phyloP scores from a whole-genome alignment of 164 flowering plant species.

The Sedum album region DNA sequence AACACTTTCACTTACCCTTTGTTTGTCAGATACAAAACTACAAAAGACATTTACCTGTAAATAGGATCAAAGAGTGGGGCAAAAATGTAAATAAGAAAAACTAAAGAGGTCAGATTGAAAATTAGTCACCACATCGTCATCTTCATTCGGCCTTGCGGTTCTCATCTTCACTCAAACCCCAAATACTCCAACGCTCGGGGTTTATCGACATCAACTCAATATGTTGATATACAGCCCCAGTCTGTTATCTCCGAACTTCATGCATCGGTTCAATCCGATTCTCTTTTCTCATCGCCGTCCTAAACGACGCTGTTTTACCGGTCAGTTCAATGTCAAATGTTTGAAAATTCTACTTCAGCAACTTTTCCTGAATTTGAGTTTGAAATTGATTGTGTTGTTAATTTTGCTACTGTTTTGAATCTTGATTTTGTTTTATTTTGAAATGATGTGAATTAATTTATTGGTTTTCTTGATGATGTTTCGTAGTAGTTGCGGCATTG shows the following conservation, averaged over 20 bases:
- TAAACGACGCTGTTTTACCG: constrained; percentile 20
- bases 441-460: not conserved
- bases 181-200: too few species aligned
- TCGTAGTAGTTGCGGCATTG: constrained; percentile 38
- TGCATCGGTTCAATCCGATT: constrained; percentile 33
- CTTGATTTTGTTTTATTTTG: too few species aligned
- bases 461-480: constrained; percentile 20
- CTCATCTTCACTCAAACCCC: not conserved
- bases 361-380: too few species aligned
- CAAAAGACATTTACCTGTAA: too few species aligned
- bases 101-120: not conserved
- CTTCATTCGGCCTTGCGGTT: not conserved
- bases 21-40: too few species aligned
- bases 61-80: too few species aligned
- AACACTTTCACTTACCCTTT: too few species aligned
- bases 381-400: too few species aligned
- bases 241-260: constrained; percentile 23
- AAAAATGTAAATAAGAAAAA: too few species aligned
- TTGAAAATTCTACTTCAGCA: not conserved
- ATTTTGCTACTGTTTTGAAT: too few species aligned
- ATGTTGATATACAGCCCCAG: constrained; percentile 23
- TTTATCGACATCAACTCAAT: not conserved
- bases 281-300: constrained; percentile 38
- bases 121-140: not conserved
- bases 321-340: not conserved